These are phyloP conservation scores for Aureobasidium uvarum DNA, from an alignment of 2,329 filamentous ascomycete species.

Conservation along the genomic window DNA sequence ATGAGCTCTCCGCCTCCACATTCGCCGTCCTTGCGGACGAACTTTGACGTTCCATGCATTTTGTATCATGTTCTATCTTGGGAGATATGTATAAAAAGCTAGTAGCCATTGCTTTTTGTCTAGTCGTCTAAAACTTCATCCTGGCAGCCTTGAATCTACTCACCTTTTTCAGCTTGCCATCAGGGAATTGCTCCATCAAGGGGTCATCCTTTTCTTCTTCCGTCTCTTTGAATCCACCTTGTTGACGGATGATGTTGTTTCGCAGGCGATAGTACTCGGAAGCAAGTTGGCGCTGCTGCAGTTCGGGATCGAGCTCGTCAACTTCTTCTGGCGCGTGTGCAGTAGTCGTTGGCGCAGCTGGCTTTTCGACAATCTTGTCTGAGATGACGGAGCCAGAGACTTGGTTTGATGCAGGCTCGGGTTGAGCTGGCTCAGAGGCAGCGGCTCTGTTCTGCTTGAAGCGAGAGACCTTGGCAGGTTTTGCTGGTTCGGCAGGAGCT, in stretches of 20 bases:
- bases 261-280: conserved; percentile 79
- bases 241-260: conserved; percentile 76
- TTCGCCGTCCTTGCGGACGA: conserved; percentile 17
- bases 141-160: conserved; percentile 42
- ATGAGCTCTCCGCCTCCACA: conserved; percentile 19
- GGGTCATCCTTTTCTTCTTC: conserved; percentile 63
- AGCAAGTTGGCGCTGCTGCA: conserved; percentile 74
- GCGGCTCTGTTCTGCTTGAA: conserved; percentile 40
- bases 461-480: conserved; percentile 41
- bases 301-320: conserved; percentile 62
- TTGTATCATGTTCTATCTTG: neutral
- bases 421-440: neutral
- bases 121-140: conserved; percentile 31
- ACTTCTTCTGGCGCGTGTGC: conserved; percentile 41
- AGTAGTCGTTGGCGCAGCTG: conserved; percentile 32
- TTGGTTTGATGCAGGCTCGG: neutral
- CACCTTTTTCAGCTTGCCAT: conserved; percentile 41
- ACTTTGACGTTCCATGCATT: conserved; percentile 14
- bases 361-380: conserved; percentile 56
- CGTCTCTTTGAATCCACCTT: conserved; percentile 72
- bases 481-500: conserved; percentile 27
- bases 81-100: neutral
- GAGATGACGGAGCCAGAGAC: conserved; percentile 51
- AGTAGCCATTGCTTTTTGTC: neutral
- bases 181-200: conserved; percentile 49